phyloP scores from a whole-genome alignment of 768 basidiomycete species.

The Asterophora parasitica region DNA sequence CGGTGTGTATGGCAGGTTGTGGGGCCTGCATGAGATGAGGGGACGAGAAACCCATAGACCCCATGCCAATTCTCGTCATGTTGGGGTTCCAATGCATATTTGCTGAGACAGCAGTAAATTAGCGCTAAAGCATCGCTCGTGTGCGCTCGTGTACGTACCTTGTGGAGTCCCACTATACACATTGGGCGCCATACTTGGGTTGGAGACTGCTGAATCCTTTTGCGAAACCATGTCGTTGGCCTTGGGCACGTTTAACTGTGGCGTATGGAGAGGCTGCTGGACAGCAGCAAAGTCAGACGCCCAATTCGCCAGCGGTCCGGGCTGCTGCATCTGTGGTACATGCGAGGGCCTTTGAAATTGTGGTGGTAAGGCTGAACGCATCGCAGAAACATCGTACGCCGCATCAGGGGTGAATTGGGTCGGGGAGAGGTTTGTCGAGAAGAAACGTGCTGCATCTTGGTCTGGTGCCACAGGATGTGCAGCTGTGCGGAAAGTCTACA shows the following conservation, averaged over 20 bases:
- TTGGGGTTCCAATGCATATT: conserved; percentile 36
- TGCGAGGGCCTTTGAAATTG: conserved; percentile 17
- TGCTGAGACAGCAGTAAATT: conserved; percentile 20
- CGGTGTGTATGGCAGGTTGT: conserved; percentile 9
- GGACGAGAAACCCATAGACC: conserved; percentile 31
- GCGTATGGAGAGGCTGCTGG: conserved; percentile 24
- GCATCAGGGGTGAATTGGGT: conserved; percentile 31
- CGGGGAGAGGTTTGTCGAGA: conserved; percentile 34
- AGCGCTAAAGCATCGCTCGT: background rate
- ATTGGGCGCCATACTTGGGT: background rate
- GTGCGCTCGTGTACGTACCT: conserved; percentile 12
- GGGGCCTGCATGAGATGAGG: conserved; percentile 24
- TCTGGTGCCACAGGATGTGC: conserved; percentile 36
- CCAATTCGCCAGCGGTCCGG: conserved; percentile 41
- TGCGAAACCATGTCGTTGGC: conserved; percentile 1
- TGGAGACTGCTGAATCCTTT: background rate
- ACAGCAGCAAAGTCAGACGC: conserved; percentile 55
- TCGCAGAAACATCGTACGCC: conserved; percentile 56
- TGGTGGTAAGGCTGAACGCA: conserved; percentile 44
- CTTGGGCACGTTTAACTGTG: conserved; percentile 1
- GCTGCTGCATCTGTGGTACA: conserved; percentile 20
- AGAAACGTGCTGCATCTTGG: conserved; percentile 71
- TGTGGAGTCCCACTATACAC: conserved; percentile 11
- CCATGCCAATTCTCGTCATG: conserved; percentile 33
- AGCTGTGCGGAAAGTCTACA: conserved; percentile 59